Conservation (phyloP, 495 filamentous ascomycete genomes). For the Penicillium soppii region DNA sequence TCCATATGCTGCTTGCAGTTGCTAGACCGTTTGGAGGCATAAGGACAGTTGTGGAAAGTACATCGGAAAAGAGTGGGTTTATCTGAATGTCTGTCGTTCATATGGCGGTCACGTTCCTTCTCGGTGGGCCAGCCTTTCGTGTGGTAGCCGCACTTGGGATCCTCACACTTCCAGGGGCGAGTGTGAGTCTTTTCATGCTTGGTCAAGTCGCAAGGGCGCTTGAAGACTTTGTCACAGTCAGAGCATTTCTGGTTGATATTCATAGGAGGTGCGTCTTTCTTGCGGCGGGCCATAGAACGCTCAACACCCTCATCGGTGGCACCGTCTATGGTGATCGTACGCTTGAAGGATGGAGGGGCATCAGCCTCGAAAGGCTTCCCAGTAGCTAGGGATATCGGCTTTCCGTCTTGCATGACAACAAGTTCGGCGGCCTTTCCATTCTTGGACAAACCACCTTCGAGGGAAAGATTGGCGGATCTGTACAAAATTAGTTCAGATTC, state of each 20-base stretch:
- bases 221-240: constrained; percentile 87
- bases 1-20: constrained; percentile 99
- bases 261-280: constrained; percentile 73
- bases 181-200: constrained; percentile 98
- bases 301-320: constrained; percentile 66
- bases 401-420: constrained; percentile 74
- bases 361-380: constrained; percentile 49
- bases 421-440: constrained; percentile 78
- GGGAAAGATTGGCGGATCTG: constrained; percentile 47
- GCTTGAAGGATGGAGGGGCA: constrained; percentile 54
- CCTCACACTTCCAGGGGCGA: constrained; percentile 89
- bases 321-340: constrained; percentile 55
- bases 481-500: constrained; percentile 41
- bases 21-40: constrained; percentile 91
- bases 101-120: constrained; percentile 93
- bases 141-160: constrained; percentile 78
- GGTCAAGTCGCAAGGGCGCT: constrained; percentile 84
- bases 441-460: constrained; percentile 72
- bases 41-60: constrained; percentile 80
- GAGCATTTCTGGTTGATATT: constrained; percentile 73
- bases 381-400: constrained; percentile 70
- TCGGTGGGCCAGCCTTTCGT: constrained; percentile 92
- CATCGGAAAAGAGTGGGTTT: constrained; percentile 77
- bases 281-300: constrained; percentile 86
- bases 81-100: constrained; percentile 91